A percentile compares a stretch with the other conserved stretches of the same genome.
Conservation (phyloP, 306 rosid species). For the Acacia acuminata region DNA sequence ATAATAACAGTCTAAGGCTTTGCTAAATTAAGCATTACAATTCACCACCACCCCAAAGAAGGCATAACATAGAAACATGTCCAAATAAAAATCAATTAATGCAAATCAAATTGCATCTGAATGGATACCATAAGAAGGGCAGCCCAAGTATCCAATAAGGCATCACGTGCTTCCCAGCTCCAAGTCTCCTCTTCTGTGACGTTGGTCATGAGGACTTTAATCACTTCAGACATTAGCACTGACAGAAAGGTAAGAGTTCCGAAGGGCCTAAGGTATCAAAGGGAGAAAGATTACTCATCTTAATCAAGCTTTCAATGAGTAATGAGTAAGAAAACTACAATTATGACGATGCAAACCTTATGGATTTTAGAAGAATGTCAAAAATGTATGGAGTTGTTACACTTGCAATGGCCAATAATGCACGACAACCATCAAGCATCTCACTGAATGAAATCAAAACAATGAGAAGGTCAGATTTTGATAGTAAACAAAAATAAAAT, state of each 20-base stretch:
- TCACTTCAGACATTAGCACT: slow-evolving; percentile 75
- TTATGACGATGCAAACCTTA: slow-evolving; percentile 48
- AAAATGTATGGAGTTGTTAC: slow-evolving; percentile 71
- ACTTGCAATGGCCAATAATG: slow-evolving; percentile 79
- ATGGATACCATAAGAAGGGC: slow-evolving; percentile 73
- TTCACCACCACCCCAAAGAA: slow-evolving; percentile 4
- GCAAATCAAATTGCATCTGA: slow-evolving; percentile 20
- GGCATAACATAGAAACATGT: slow-evolving; percentile 13
- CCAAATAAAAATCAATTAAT: slow-evolving; percentile 6
- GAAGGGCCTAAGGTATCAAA: slow-evolving; percentile 64
- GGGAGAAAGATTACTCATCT: slow-evolving; percentile 22
- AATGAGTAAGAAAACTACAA: slow-evolving; percentile 13
- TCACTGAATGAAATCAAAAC: slow-evolving; percentile 62
- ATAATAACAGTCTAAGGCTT: not conserved
- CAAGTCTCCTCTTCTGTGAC: slow-evolving; percentile 81
- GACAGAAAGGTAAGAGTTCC: slow-evolving; percentile 79
- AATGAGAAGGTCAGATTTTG: slow-evolving; percentile 33
- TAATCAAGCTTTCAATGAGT: slow-evolving; percentile 22
- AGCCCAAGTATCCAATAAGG: slow-evolving; percentile 85
- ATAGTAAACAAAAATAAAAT: not conserved
- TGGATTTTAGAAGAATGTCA: slow-evolving; percentile 68
- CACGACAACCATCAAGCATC: slow-evolving; percentile 98
- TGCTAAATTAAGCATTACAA: slow-evolving; percentile 1
- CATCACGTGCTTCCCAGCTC: slow-evolving; percentile 97
- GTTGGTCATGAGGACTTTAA: slow-evolving; percentile 68